phyloP scores from a whole-genome alignment of 495 filamentous ascomycete species.

The Penicillium turbatum region DNA sequence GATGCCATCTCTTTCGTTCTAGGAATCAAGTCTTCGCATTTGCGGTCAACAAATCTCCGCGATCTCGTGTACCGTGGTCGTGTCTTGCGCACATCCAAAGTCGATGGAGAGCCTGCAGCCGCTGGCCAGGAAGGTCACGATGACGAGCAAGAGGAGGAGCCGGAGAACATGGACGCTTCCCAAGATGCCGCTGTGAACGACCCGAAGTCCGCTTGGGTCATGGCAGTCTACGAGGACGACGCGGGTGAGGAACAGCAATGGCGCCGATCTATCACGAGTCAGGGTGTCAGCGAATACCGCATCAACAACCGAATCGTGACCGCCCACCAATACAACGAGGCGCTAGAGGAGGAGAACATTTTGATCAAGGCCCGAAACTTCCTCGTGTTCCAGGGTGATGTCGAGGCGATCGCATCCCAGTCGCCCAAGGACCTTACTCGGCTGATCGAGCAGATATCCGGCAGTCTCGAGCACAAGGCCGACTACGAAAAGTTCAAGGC shows the following conservation, averaged over 20 bases:
- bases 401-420: slow-evolving; percentile 95
- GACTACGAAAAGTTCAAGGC: slow-evolving; percentile 88
- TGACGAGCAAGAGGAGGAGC: slow-evolving; percentile 43
- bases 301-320: slow-evolving; percentile 90
- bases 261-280: slow-evolving; percentile 89
- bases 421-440: slow-evolving; percentile 90
- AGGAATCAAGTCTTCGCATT: slow-evolving; percentile 94
- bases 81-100: slow-evolving; percentile 84
- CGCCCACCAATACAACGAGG: slow-evolving; percentile 89
- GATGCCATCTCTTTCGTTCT: slow-evolving; percentile 99
- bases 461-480: slow-evolving; percentile 89
- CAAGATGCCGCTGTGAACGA: slow-evolving; percentile 59
- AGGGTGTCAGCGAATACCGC: slow-evolving; percentile 88
- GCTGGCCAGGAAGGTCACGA: slow-evolving; percentile 48
- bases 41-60: slow-evolving; percentile 90
- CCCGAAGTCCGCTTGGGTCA: slow-evolving; percentile 93
- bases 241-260: slow-evolving; percentile 92
- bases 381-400: slow-evolving; percentile 96
- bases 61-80: slow-evolving; percentile 96
- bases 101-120: slow-evolving; percentile 71
- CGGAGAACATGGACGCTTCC: slow-evolving; percentile 34
- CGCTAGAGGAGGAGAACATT: slow-evolving; percentile 90
- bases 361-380: slow-evolving; percentile 97
- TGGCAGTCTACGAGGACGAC: slow-evolving; percentile 98
- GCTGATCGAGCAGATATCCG: slow-evolving; percentile 95